These are phyloP conservation scores for Pseudogymnoascus sp. DNA, from an alignment of 2,329 filamentous ascomycete species.

Conservation along the genomic window DNA sequence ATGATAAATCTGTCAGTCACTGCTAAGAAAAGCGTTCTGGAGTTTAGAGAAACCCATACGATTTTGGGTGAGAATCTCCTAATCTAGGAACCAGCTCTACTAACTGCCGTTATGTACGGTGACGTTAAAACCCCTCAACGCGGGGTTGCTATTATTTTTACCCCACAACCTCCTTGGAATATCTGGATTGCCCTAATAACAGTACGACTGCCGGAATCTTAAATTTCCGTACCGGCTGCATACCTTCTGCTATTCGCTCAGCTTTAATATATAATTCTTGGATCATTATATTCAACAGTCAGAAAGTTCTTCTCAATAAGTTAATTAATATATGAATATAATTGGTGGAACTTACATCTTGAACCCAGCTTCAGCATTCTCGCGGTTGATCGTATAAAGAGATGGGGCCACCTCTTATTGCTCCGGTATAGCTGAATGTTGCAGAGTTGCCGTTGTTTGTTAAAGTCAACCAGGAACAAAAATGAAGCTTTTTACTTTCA, in stretches of 20 bases:
- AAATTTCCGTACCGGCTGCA: neutral
- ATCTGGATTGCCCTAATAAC: neutral
- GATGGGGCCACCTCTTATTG: neutral
- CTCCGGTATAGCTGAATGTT: neutral
- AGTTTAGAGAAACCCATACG: no score
- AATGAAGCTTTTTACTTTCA: conserved; percentile 4
- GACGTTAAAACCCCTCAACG: neutral
- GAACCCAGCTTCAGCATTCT: neutral
- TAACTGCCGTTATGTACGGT: neutral
- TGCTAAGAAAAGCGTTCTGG: no score
- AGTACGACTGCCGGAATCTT: neutral
- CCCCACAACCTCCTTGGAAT: neutral
- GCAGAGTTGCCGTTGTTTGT: neutral
- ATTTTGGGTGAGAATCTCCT: no score
- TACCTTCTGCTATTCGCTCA: neutral
- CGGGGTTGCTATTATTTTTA: neutral
- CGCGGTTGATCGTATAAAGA: neutral
- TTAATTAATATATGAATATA: neutral
- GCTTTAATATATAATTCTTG: neutral
- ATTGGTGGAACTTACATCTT: neutral
- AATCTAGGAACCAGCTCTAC: no score
- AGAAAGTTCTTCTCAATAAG: neutral
- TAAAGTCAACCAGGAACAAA: neutral
- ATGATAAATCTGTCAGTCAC: no score
- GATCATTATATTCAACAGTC: neutral